These are phyloP conservation scores for Vitis amurensis DNA, from an alignment of 164 flowering plant genomes.

Conservation along the genomic window DNA sequence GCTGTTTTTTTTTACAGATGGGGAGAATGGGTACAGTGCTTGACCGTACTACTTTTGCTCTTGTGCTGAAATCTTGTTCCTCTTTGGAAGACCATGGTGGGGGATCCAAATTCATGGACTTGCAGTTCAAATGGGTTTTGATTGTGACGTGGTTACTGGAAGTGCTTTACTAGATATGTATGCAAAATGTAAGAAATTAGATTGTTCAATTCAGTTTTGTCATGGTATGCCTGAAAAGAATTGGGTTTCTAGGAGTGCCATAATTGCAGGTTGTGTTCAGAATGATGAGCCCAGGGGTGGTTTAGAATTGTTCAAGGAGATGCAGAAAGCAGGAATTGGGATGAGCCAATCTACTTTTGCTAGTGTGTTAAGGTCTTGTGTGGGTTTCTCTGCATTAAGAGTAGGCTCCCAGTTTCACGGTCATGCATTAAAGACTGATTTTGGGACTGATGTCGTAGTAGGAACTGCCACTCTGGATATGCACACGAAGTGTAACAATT, in stretches of 20 bases:
- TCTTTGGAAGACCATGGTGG: slow-evolving; percentile 33
- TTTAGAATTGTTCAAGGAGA: slow-evolving; percentile 55
- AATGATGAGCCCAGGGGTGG: slow-evolving; percentile 36
- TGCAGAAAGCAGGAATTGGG: slow-evolving; percentile 55
- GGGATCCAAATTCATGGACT: slow-evolving; percentile 64
- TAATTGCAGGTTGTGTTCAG: slow-evolving; percentile 71
- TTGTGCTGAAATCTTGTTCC: slow-evolving; percentile 58
- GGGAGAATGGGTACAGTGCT: slow-evolving; percentile 23
- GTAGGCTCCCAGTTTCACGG: slow-evolving; percentile 69
- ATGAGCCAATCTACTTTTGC: slow-evolving; percentile 80
- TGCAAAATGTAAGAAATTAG: slow-evolving; percentile 63
- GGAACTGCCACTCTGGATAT: slow-evolving; percentile 71
- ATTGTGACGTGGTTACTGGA: slow-evolving; percentile 54
- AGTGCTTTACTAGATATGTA: slow-evolving; percentile 82
- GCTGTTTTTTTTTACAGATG: slow-evolving; percentile 51
- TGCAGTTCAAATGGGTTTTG: slow-evolving; percentile 54
- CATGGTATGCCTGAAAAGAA: slow-evolving; percentile 56
- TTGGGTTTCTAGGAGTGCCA: slow-evolving; percentile 81
- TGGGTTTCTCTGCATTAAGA: slow-evolving; percentile 38
- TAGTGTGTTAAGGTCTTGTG: slow-evolving; percentile 69
- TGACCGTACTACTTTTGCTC: slow-evolving; percentile 55
- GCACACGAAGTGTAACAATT: slow-evolving; percentile 68
- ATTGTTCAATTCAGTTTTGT: slow-evolving; percentile 40
- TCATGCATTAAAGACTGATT: slow-evolving; percentile 59
- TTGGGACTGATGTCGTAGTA: slow-evolving; percentile 57